phyloP scores from a whole-genome alignment of 2,329 filamentous ascomycete genomes.

The Penicillium psychrosexuale region DNA sequence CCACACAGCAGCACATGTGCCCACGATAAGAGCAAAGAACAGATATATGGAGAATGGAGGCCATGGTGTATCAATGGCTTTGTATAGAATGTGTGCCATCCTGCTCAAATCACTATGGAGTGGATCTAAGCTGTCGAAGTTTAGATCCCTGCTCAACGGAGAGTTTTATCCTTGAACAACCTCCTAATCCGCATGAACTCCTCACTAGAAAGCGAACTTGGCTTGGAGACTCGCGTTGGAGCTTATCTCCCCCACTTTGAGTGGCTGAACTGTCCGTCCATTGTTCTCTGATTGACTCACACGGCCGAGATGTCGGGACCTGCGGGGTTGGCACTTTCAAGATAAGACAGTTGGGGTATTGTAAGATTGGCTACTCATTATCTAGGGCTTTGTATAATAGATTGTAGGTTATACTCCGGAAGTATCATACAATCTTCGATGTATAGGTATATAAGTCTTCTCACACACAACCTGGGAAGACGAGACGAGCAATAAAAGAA shows the following conservation, averaged over 20 bases:
- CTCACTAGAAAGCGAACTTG: background rate
- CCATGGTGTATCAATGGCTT: background rate
- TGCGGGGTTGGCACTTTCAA: background rate
- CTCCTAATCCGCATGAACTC: conserved; percentile 12
- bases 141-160: background rate
- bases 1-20: background rate
- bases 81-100: background rate
- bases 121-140: background rate
- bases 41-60: background rate
- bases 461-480: background rate
- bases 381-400: background rate
- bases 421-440: background rate
- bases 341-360: background rate
- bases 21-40: background rate
- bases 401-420: background rate
- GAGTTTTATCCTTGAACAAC: background rate
- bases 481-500: background rate
- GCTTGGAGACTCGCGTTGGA: background rate
- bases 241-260: conserved; percentile 10
- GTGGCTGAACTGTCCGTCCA: conserved; percentile 6
- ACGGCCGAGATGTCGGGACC: background rate
- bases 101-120: background rate
- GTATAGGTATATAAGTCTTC: background rate
- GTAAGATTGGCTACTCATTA: background rate
- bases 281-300: conserved; percentile 1